phyloP scores from a whole-genome alignment of 1,139 yeast species.

The Saccharomyces hybrid region DNA sequence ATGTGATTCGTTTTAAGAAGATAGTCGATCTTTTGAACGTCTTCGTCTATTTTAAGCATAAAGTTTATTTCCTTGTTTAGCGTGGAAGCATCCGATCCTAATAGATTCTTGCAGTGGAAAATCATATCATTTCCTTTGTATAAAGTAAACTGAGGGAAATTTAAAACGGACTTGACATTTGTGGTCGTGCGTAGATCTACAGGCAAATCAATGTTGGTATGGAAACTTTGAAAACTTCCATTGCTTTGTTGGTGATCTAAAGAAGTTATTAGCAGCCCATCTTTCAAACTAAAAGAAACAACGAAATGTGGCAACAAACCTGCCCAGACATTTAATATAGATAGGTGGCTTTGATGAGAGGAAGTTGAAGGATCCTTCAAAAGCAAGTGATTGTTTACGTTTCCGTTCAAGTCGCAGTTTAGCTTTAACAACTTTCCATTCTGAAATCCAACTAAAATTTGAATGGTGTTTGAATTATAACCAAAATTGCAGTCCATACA shows the following conservation, averaged over 20 bases:
- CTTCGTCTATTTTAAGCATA: constrained; percentile 3
- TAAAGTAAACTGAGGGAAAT: constrained; percentile 3
- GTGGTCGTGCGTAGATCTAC: background rate
- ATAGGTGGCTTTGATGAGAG: background rate
- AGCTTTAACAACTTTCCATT: background rate
- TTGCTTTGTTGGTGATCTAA: background rate
- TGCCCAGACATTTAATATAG: constrained; percentile 1
- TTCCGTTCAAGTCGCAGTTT: background rate
- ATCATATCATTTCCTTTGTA: constrained; percentile 1
- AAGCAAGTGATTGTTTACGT: background rate
- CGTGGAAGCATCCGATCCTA: background rate
- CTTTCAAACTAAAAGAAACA: constrained; percentile 2
- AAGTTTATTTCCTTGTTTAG: constrained; percentile 1
- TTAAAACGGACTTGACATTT: background rate
- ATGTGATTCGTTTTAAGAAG: background rate
- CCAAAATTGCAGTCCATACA: background rate
- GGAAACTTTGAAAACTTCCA: background rate
- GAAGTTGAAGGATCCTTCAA: constrained; percentile 2
- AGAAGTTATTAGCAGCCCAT: constrained; percentile 2
- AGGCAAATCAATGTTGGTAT: background rate
- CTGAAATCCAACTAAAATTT: background rate
- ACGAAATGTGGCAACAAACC: constrained; percentile 2
- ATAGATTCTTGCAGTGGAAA: background rate
- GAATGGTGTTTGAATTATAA: background rate
- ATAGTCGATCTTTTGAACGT: background rate